Evolutionary conservation across 768 basidiomycete species (phyloP), one percentile per base, ranked within the genome.

Genomic region (Boletellus ananas): DNA sequence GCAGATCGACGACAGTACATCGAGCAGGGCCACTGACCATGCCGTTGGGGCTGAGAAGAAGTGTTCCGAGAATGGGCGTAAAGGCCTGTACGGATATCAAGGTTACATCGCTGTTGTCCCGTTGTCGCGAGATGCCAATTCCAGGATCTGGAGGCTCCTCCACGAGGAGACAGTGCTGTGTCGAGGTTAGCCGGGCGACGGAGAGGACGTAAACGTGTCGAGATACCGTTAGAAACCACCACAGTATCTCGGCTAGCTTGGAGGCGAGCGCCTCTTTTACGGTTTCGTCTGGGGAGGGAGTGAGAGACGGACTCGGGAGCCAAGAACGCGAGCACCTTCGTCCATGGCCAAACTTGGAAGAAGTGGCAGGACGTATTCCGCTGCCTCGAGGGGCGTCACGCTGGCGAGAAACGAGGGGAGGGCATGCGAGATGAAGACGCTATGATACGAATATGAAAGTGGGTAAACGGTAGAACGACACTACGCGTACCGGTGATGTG

Each of bases 331-430:
- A 67, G 37, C 54, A 90, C 91, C 91, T 65, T 90, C 83, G 61
- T 94, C 92, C 69, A 87, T 82, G 9, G 90, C 90, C 25, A 97
- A 80, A 37, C 79, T 80, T 44, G 80, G 86, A 49, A 98, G 78
- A n/a, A 96, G 79, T 1, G 94, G 94, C 17, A 95, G 72, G 49
- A 98, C 90, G 63, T 95, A 98, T 67, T 93, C 89, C 58, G 92
- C 84, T 5, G 92, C 92, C 57, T 98, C 94, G 48, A 81, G 80
- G 3, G 94, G 87, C 16, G 87, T 76, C 45, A 96, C 87, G 41
- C 85, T 75, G 50, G 76, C 69, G 31, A 97, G 79, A 69, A 88
- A 84, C 3, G 81, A 74, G n/a, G 87, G 86, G 33, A 97, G 79
- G 34, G 87, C 81, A 59, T 87, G 85, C 0, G 87, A 81, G 62